These are phyloP conservation scores for Saccharomyces hybrid DNA, from an alignment of 1,139 yeast genomes.

Conservation along the genomic window DNA sequence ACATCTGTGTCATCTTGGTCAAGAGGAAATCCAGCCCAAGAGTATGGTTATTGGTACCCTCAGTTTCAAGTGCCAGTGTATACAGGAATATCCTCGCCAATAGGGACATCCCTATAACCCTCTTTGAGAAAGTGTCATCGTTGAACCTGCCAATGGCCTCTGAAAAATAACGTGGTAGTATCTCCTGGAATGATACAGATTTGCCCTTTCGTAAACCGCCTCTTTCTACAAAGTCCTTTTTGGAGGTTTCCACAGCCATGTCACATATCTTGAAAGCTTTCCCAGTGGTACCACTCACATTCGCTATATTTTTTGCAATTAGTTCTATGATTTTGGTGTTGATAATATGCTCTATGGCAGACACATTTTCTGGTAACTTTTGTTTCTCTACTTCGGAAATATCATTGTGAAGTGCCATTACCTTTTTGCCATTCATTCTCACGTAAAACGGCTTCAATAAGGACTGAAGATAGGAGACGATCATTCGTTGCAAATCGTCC, in stretches of 20 bases:
- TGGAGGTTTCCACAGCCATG: constrained; percentile 77
- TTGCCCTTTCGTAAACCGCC: background rate
- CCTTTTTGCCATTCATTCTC: background rate
- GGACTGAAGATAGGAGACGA: background rate
- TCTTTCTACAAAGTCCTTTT: constrained; percentile 34
- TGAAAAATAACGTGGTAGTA: background rate
- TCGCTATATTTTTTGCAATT: constrained; percentile 81
- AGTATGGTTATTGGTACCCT: background rate
- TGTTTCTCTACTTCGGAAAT: constrained; percentile 46
- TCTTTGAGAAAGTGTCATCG: background rate
- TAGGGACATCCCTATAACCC: background rate
- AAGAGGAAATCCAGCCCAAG: background rate
- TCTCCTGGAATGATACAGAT: background rate
- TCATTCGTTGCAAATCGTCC: background rate
- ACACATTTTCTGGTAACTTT: constrained; percentile 79
- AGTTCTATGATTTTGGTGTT: constrained; percentile 68
- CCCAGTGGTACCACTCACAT: constrained; percentile 88
- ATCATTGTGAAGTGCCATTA: background rate
- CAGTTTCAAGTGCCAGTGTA: background rate
- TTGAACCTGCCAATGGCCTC: background rate
- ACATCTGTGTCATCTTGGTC: background rate
- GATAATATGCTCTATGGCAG: constrained; percentile 58
- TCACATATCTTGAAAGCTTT: constrained; percentile 78
- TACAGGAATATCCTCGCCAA: background rate
- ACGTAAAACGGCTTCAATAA: background rate